These are phyloP conservation scores for Penicillium cinerascens DNA, from an alignment of 495 filamentous ascomycete species.

Conservation along the genomic window DNA sequence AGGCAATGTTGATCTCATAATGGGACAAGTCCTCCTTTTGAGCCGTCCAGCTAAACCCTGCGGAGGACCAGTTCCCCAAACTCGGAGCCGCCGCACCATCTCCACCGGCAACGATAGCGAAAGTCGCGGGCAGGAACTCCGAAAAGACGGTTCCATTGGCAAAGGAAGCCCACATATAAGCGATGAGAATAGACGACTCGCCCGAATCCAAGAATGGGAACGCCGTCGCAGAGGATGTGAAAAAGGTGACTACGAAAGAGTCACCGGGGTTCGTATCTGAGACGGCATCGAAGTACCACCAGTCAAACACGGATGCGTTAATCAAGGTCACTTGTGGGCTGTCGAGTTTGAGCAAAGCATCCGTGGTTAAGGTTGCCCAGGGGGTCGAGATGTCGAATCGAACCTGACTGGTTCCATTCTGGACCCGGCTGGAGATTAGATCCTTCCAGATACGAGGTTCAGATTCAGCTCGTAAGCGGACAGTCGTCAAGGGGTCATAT, in stretches of 20 bases:
- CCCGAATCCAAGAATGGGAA: constrained; percentile 18
- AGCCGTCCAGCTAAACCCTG: constrained; percentile 16
- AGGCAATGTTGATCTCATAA: constrained; percentile 15
- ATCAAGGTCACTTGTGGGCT: constrained; percentile 24
- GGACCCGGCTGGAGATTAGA: constrained; percentile 9
- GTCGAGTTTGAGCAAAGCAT: constrained; percentile 21
- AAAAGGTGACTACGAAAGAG: constrained; percentile 29
- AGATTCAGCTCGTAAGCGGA: neutral
- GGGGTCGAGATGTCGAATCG: constrained; percentile 12
- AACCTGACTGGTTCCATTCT: constrained; percentile 9
- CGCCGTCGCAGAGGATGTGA: constrained; percentile 17
- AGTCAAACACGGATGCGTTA: constrained; percentile 35
- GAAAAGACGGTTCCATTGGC: constrained; percentile 19
- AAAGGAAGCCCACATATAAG: constrained; percentile 26
- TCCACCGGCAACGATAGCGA: constrained; percentile 11
- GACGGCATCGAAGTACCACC: constrained; percentile 43
- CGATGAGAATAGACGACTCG: constrained; percentile 16
- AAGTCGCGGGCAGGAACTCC: constrained; percentile 15
- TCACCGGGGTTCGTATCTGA: constrained; percentile 12
- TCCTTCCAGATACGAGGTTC: constrained; percentile 1
- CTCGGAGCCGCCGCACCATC: neutral
- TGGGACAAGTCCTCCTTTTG: constrained; percentile 2
- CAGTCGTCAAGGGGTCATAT: neutral
- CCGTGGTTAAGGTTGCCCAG: neutral
- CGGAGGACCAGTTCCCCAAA: constrained; percentile 12